Evolutionary conservation across 179 eudicot species (phyloP).

Genomic region (Silene vulgaris): DNA sequence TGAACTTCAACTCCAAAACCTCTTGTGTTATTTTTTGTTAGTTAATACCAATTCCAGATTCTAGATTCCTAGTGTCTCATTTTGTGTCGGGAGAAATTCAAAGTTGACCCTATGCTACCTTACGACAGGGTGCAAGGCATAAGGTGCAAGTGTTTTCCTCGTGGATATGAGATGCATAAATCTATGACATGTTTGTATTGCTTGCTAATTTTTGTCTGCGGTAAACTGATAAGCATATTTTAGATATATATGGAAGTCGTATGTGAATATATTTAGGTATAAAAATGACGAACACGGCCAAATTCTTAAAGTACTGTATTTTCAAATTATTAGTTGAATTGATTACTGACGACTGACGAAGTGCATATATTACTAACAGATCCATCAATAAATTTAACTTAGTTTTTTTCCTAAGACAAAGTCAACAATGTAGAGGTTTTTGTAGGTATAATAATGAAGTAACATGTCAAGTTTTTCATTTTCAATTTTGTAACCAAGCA

Average conservation of each 20-base stretch:
- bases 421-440: background rate
- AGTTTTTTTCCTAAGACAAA: background rate
- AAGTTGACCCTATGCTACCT: background rate
- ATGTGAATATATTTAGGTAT: background rate
- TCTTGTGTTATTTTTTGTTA: background rate
- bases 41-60: background rate
- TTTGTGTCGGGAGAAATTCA: background rate
- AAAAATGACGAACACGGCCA: background rate
- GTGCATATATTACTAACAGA: background rate
- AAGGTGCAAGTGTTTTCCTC: background rate
- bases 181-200: background rate
- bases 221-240: background rate
- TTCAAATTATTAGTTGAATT: constrained; percentile 1
- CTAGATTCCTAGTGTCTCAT: background rate
- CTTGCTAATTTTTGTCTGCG: background rate
- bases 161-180: background rate
- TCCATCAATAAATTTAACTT: background rate
- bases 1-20: background rate
- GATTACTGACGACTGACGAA: background rate
- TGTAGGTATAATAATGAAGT: background rate
- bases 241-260: background rate
- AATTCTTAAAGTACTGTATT: background rate
- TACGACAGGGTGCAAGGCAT: background rate
- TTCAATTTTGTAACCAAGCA: background rate
- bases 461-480: background rate